phyloP scores from a whole-genome alignment of 202 grass and related monocot species.

The Zoysia matrella region DNA sequence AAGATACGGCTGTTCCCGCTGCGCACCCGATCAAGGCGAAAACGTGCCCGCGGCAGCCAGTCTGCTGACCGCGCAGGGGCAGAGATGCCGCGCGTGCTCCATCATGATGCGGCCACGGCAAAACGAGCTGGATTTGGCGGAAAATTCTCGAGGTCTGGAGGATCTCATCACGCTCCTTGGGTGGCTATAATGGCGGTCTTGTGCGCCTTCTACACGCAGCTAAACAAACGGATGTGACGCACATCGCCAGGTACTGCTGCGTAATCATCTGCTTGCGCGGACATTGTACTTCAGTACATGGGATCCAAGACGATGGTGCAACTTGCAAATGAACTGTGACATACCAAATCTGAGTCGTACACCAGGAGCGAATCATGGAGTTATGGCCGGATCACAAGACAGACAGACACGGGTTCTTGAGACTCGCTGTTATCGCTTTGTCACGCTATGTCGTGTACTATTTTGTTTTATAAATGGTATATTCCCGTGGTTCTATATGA shows the following conservation, averaged over 20 bases:
- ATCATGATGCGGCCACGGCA: neutral
- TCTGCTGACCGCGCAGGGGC: conserved; percentile 24
- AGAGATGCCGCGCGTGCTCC: neutral
- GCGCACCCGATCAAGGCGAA: conserved; percentile 45
- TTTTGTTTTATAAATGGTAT: conserved; percentile 11
- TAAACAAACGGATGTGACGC: conserved; percentile 5
- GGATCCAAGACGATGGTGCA: conserved; percentile 5
- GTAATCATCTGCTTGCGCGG: conserved; percentile 38
- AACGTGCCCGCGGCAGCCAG: conserved; percentile 40
- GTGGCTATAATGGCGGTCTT: neutral
- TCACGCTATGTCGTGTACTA: conserved; percentile 25
- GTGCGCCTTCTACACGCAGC: neutral
- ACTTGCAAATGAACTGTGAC: neutral
- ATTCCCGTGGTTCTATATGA: conserved; percentile 7
- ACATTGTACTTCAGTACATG: conserved; percentile 11
- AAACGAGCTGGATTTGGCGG: conserved; percentile 20
- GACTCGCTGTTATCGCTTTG: conserved; percentile 45
- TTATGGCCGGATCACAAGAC: conserved; percentile 16
- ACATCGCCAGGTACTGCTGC: conserved; percentile 16
- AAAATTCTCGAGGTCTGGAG: neutral
- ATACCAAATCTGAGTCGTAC: conserved; percentile 39
- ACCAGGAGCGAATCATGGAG: conserved; percentile 45
- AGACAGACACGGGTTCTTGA: neutral
- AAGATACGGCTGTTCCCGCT: conserved; percentile 32
- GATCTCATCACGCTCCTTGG: neutral